Conservation (phyloP, 176 grass and related monocot species). For the Oryza longistaminata region DNA sequence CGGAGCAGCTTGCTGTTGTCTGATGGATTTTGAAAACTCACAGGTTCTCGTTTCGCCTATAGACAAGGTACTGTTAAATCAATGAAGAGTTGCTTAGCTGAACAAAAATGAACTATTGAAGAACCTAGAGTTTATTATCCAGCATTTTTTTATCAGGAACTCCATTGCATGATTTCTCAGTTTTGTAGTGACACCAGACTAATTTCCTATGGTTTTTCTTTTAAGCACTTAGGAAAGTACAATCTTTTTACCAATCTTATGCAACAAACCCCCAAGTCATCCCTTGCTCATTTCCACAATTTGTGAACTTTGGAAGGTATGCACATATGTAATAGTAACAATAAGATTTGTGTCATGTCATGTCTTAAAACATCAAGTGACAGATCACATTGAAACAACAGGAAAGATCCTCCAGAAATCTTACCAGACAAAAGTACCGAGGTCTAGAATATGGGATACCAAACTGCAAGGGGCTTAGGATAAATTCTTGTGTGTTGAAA, state of each 20-base stretch:
- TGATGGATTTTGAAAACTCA: constrained; percentile 61
- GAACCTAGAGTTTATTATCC: not conserved
- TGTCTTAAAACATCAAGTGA: constrained; percentile 3
- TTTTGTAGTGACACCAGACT: constrained; percentile 1
- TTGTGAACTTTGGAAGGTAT: not conserved
- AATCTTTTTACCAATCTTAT: constrained; percentile 13
- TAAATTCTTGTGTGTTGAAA: constrained; percentile 88
- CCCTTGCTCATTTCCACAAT: not conserved
- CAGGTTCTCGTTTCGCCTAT: constrained; percentile 76
- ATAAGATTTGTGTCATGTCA: constrained; percentile 3
- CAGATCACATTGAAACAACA: not conserved
- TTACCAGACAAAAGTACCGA: constrained; percentile 96
- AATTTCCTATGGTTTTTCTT: constrained; percentile 10
- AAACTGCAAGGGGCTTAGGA: constrained; percentile 92
- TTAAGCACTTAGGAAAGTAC: constrained; percentile 1
- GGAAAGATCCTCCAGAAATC: not conserved
- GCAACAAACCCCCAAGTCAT: not conserved
- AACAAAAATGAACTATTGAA: not conserved
- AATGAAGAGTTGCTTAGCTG: not conserved
- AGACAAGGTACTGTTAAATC: constrained; percentile 22
- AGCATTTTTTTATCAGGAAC: not conserved
- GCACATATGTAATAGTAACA: constrained; percentile 1
- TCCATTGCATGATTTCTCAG: not conserved
- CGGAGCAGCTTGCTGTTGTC: constrained; percentile 54
- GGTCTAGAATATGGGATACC: constrained; percentile 96